Conservation (phyloP, 805 yeast species). For the Ogataea nakhonphanomensis region DNA sequence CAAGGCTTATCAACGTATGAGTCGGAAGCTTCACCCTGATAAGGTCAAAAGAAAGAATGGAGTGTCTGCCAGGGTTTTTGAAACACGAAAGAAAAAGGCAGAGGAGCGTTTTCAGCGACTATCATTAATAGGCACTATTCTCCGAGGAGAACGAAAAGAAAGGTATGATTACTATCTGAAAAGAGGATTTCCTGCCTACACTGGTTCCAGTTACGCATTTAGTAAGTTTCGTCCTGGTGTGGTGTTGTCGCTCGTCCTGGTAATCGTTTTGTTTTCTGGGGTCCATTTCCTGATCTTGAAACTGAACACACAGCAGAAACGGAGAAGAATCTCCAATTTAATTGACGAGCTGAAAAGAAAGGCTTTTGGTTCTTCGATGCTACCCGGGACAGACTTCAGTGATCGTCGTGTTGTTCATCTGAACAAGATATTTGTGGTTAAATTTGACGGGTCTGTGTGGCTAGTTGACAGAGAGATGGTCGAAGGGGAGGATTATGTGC, state of each 20-base stretch:
- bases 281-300: slow-evolving; percentile 58
- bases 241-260: slow-evolving; percentile 45
- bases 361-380: slow-evolving; percentile 47
- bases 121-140: slow-evolving; percentile 69
- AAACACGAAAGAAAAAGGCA: slow-evolving; percentile 41
- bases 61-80: slow-evolving; percentile 26
- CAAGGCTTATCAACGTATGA: slow-evolving; percentile 66
- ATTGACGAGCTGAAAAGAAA: slow-evolving; percentile 46
- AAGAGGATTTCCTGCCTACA: slow-evolving; percentile 82
- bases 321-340: slow-evolving; percentile 49
- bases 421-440: slow-evolving; percentile 53
- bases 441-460: slow-evolving; percentile 55
- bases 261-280: slow-evolving; percentile 47
- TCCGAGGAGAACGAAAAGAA: slow-evolving; percentile 59
- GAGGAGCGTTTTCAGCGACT: slow-evolving; percentile 74
- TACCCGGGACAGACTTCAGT: slow-evolving; percentile 36
- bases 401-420: slow-evolving; percentile 42
- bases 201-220: slow-evolving; percentile 63
- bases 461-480: slow-evolving; percentile 41
- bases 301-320: slow-evolving; percentile 54
- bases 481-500: slow-evolving; percentile 22
- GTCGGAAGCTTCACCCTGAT: slow-evolving; percentile 83
- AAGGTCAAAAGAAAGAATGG: slow-evolving; percentile 47
- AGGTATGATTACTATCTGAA: slow-evolving; percentile 81
- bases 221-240: slow-evolving; percentile 68